These are phyloP conservation scores for Kentomonas sorsogonicus DNA, from an alignment of 208 protist species.

Conservation along the genomic window DNA sequence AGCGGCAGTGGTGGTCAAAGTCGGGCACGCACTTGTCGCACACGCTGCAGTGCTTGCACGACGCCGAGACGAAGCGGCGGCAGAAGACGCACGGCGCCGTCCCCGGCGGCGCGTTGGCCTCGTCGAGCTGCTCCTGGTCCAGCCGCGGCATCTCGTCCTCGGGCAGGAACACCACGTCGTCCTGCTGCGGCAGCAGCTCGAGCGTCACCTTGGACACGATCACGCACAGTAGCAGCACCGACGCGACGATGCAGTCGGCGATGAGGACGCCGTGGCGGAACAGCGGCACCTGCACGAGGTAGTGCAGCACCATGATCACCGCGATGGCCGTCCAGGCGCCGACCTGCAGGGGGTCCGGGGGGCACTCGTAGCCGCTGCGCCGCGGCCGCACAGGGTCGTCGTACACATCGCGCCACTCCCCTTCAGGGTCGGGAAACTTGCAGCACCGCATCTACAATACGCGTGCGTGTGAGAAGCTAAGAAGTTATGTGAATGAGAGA, in stretches of 20 bases:
- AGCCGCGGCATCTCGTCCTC: constrained; percentile 44
- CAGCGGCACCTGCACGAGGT: constrained; percentile 39
- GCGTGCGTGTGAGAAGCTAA: too few relatives aligned
- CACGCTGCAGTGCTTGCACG: constrained; percentile 85
- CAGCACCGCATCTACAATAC: constrained; percentile 38
- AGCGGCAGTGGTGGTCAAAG: constrained; percentile 91
- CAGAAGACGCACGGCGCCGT: constrained; percentile 78
- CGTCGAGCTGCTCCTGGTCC: constrained; percentile 34
- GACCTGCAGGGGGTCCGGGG: constrained; percentile 67
- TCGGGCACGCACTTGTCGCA: constrained; percentile 89
- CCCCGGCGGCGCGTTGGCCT: constrained; percentile 29
- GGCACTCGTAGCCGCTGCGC: constrained; percentile 67
- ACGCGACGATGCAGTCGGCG: constrained; percentile 6
- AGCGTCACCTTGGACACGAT: constrained; percentile 55
- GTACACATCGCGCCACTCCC: constrained; percentile 76
- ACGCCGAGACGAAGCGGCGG: constrained; percentile 59
- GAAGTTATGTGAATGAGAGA: too few relatives aligned
- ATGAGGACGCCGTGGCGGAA: constrained; percentile 50
- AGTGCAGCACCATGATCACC: constrained; percentile 43
- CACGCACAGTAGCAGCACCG: constrained; percentile 24
- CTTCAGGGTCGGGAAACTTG: constrained; percentile 24
- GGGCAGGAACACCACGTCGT: constrained; percentile 72
- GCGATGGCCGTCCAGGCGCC: constrained; percentile 58
- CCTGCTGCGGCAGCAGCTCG: constrained; percentile 62
- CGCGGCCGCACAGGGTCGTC: constrained; percentile 77